phyloP scores from a whole-genome alignment of 2,329 filamentous ascomycete genomes.

The Cytospora piceae region DNA sequence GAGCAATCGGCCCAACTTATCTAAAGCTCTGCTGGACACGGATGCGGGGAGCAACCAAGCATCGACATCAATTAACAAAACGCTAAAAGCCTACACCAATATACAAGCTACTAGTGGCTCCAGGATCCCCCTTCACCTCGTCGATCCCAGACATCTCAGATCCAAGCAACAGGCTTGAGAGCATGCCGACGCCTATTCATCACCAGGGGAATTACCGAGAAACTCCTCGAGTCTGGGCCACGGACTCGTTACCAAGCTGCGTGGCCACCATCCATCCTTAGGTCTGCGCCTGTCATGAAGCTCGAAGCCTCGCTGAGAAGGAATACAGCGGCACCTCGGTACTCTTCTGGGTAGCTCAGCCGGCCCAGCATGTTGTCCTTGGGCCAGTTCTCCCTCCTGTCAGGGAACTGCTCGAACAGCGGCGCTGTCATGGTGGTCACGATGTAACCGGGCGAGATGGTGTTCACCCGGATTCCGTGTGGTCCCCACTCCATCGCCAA shows the following conservation, averaged over 20 bases:
- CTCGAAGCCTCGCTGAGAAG: slow-evolving; percentile 68
- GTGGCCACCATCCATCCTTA: slow-evolving; percentile 75
- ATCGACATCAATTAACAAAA: background rate
- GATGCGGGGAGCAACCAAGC: background rate
- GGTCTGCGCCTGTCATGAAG: slow-evolving; percentile 71
- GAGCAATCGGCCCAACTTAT: background rate
- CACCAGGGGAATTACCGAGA: background rate
- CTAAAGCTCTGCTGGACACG: background rate
- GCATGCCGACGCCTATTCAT: background rate
- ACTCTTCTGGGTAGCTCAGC: slow-evolving; percentile 69
- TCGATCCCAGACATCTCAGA: background rate
- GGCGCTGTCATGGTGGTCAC: slow-evolving; percentile 82
- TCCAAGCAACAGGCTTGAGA: background rate
- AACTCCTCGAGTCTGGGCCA: background rate
- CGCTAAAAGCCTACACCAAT: background rate
- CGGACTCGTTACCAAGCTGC: slow-evolving; percentile 55
- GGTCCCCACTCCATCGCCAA: slow-evolving; percentile 74
- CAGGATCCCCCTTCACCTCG: background rate
- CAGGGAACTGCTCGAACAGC: slow-evolving; percentile 76
- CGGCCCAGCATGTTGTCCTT: slow-evolving; percentile 83
- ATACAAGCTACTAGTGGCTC: background rate
- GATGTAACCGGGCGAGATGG: slow-evolving; percentile 79
- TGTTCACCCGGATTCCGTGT: slow-evolving; percentile 78
- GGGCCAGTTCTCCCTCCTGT: slow-evolving; percentile 70
- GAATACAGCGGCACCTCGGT: slow-evolving; percentile 71